A percentile compares a stretch with the other conserved stretches of the same genome.
phyloP scores from a whole-genome alignment of 1,139 yeast species.

The Yamadazyma epiphylla region DNA sequence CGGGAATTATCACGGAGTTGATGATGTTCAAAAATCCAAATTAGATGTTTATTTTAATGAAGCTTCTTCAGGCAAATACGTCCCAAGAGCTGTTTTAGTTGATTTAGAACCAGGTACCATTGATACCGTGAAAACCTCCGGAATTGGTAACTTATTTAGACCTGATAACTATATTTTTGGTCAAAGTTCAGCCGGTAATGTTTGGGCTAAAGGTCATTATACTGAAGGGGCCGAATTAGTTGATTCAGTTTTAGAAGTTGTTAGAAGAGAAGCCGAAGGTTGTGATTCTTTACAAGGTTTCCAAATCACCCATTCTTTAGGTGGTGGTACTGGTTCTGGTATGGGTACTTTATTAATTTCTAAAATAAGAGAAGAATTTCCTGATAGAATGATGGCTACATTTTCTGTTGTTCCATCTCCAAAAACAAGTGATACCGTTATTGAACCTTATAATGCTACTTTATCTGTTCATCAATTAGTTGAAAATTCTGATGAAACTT shows the following conservation, averaged over 20 bases:
- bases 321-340: conserved; percentile 98
- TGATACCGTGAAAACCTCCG: conserved; percentile 74
- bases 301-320: conserved; percentile 89
- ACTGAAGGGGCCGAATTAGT: conserved; percentile 95
- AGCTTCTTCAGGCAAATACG: conserved; percentile 82
- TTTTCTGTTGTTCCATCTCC: conserved; percentile 92
- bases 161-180: conserved; percentile 90
- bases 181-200: conserved; percentile 90
- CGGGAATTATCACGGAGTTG: conserved; percentile 71
- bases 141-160: conserved; percentile 79
- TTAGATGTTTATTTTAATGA: conserved; percentile 49
- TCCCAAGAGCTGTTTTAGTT: conserved; percentile 88
- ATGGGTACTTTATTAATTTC: conserved; percentile 85
- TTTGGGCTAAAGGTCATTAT: conserved; percentile 96
- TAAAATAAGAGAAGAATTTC: conserved; percentile 81
- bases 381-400: conserved; percentile 95
- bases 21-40: conserved; percentile 63
- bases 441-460: conserved; percentile 92
- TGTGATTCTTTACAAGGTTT: conserved; percentile 92
- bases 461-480: conserved; percentile 89
- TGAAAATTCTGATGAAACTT: conserved; percentile 87
- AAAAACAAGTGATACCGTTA: conserved; percentile 86
- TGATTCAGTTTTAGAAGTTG: conserved; percentile 82
- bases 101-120: conserved; percentile 94
- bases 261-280: conserved; percentile 91